Conservation (phyloP, 768 basidiomycete genomes). For the Panellus pusillus region DNA sequence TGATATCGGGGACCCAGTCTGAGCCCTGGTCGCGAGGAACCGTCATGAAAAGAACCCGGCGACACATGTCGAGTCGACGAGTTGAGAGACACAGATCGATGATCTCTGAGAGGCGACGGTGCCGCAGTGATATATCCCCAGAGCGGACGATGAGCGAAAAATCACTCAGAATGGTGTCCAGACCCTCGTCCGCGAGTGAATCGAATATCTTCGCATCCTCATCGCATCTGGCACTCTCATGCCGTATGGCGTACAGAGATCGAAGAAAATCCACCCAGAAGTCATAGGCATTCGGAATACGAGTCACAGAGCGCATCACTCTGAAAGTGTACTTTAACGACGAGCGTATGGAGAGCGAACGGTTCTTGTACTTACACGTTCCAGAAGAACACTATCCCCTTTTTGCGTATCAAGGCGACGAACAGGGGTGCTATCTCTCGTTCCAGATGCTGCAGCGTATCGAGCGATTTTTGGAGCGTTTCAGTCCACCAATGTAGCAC, state of each 20-base stretch:
- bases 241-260: constrained; percentile 7
- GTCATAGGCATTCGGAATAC: constrained; percentile 21
- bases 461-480: constrained; percentile 11
- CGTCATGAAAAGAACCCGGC: constrained; percentile 17
- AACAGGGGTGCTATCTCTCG: constrained; percentile 14
- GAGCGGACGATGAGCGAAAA: constrained; percentile 12
- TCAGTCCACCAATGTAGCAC: constrained; percentile 14
- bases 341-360: background rate
- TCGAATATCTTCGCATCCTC: constrained; percentile 14
- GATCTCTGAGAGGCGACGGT: constrained; percentile 19
- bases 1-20: constrained; percentile 17
- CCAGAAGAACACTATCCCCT: constrained; percentile 19
- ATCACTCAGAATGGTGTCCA: constrained; percentile 19
- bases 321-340: constrained; percentile 4
- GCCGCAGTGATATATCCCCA: constrained; percentile 14
- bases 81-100: constrained; percentile 17
- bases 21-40: constrained; percentile 17
- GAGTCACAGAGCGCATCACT: constrained; percentile 11
- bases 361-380: constrained; percentile 10
- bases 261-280: constrained; percentile 21
- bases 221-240: constrained; percentile 10
- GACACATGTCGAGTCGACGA: constrained; percentile 22
- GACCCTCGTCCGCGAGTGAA: constrained; percentile 14
- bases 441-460: constrained; percentile 17
- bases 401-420: constrained; percentile 11